Base-by-base conservation (phyloP, 495 filamentous ascomycete genomes). In the Sporormia fimetaria region DNA sequence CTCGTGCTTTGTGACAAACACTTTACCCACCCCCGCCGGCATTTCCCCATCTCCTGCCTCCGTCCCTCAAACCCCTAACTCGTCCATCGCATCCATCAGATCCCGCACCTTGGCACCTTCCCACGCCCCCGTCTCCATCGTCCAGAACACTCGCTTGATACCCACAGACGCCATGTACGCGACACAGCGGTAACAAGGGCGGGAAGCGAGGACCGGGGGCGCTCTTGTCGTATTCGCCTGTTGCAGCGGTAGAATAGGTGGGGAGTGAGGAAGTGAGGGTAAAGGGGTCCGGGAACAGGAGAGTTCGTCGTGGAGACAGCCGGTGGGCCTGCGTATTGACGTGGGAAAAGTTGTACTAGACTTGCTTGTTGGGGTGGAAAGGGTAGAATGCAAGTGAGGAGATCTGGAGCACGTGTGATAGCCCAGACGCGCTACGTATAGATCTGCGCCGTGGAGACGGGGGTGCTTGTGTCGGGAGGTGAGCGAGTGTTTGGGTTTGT, bases 111-210 rank as follows among this genome's bases (percentile, higher is more conserved):
- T 70, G 3, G 60, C 64, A 12, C 66, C 62, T 49, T 71, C 67
- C 69, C 67, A 71, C 21, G 54, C 47, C 0, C 66, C 68, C 11
- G 54, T 49, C 8, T 61, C 49, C 26, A 63, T 69, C 7, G 67
- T 71, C 69, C 68, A 72, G 42, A 71, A 71, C 7, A 69, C 66
- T 15, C 66, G 62, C 56, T 68, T 71, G 59, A 73, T 68, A 14
- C 68, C 69, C 1, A 63, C 69, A 5, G 60, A 61, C 33, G 66
- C 57, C 66, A 71, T 71, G 40, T 68, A 65, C 1, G 44, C 56
- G 20, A 71, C 62, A 39, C 68, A 73, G 7, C 67, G 60, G 40
- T 73, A 71, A 53, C 69, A 71, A 0, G 67, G 69, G 7, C 61
- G 54, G 11, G 68, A 71, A 6, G 57, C 36, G 10, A 45, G 51